Evolutionary conservation across 1,284 basidiomycete genomes (phyloP), one percentile per base, ranked within the genome.

Genomic region (Athelia psychrophila): DNA sequence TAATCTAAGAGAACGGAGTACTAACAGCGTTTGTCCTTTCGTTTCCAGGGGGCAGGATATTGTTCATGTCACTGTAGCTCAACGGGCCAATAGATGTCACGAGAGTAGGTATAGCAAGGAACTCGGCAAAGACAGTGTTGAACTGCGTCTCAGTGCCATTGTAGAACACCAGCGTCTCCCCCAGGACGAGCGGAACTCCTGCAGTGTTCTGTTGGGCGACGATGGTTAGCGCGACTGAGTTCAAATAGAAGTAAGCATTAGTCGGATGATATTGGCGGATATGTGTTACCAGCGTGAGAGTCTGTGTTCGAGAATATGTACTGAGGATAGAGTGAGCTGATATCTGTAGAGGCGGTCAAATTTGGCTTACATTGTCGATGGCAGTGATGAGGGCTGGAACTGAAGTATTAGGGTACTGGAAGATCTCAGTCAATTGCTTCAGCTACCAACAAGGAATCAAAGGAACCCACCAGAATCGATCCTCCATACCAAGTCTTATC

Each of bases 401-500:
- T 13, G 70, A 68, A 12, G 70, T 69, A 50, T 69, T 19, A 24
- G 18, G 35, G 16, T 13, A 23, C 27, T 23, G 12, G 16, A 40
- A 33, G 16, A 25, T 19, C 13, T 32, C 45, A 10, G 19, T 23
- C 20, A 42, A 18, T 12, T 15, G 38, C 4, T 47, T 15, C 10
- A 54, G 15, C 15, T n/a, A 44, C 22, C 12, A 9, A 25, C 2
- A 44, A 30, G 13, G 27, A 6, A 5, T 30, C 13, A 6, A 6
- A n/a, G 20, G 40, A 10, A 27, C 63, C 57, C 49, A 75, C 72
- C 42, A 63, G 52, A 16, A 74, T 64, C 2, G 66, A 45, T 2
- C 73, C 73, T 10, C 72, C 72, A 55, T 61, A 72, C 61, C 67
- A 73, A 24, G 57, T 61, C 53, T 69, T 71, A 33, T 71, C 66